phyloP scores from a whole-genome alignment of 345 rosid species.

The Arabis alpina region DNA sequence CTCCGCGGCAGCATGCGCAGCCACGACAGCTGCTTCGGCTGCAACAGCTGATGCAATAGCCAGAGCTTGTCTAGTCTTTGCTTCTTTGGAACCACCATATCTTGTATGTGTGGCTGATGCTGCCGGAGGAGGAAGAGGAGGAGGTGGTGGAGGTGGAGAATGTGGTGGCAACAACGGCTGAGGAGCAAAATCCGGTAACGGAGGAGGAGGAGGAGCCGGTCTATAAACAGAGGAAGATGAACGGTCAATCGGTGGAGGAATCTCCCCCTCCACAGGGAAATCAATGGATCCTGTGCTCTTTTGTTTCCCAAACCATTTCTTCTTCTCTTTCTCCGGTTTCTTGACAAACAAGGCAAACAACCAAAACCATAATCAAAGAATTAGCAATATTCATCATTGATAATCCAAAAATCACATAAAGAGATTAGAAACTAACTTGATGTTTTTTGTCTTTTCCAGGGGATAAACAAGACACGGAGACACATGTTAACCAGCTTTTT shows the following conservation, averaged over 20 bases:
- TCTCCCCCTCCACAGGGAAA: constrained; percentile 15
- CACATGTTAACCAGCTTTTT: constrained; percentile 37
- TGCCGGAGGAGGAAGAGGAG: constrained; percentile 24
- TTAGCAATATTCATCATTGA: neutral
- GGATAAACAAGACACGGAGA: constrained; percentile 36
- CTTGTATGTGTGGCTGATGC: neutral
- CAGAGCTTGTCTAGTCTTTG: constrained; percentile 37
- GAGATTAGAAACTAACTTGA: constrained; percentile 31
- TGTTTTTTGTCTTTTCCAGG: constrained; percentile 31
- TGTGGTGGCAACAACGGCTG: constrained; percentile 43
- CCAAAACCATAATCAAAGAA: constrained; percentile 22
- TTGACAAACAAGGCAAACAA: constrained; percentile 7
- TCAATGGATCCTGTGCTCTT: constrained; percentile 37
- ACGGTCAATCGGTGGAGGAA: constrained; percentile 21
- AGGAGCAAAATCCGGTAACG: constrained; percentile 31
- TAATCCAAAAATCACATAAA: neutral
- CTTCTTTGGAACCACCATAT: constrained; percentile 24
- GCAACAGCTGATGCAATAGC: constrained; percentile 44
- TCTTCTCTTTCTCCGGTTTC: constrained; percentile 41
- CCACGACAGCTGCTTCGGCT: constrained; percentile 43
- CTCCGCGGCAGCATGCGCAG: constrained; percentile 44
- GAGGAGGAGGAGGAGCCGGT: constrained; percentile 40
- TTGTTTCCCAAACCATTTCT: constrained; percentile 41
- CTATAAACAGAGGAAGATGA: constrained; percentile 12
- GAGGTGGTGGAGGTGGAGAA: constrained; percentile 38